Conservation (phyloP, 2,329 filamentous ascomycete species). For the Juglanconis juglandina region DNA sequence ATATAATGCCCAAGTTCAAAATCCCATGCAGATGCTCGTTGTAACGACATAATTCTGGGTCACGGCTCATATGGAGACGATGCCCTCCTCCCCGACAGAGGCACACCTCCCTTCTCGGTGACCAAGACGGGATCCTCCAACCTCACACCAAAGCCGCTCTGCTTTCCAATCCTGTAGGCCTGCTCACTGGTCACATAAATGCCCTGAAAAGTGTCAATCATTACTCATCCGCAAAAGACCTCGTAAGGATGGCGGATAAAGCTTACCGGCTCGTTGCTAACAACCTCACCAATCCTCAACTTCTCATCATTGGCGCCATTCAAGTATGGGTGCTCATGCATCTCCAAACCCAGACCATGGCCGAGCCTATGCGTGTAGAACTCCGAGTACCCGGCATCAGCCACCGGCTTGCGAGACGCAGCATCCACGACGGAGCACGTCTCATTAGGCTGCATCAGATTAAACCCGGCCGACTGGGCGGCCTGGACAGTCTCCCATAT, state of each 20-base stretch:
- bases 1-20: neutral
- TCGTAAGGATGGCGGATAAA: neutral
- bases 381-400: conserved; percentile 23
- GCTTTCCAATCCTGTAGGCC: conserved; percentile 23
- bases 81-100: conserved; percentile 26
- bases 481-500: conserved; percentile 25
- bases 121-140: conserved; percentile 29
- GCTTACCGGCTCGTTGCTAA: conserved; percentile 28
- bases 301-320: conserved; percentile 29
- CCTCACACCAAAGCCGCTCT: conserved; percentile 26
- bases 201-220: conserved; percentile 18
- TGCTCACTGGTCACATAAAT: conserved; percentile 31
- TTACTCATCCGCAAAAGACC: neutral
- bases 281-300: conserved; percentile 24
- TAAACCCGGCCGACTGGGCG: conserved; percentile 25
- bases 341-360: conserved; percentile 27
- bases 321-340: conserved; percentile 29
- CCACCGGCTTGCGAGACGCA: conserved; percentile 24
- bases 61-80: conserved; percentile 27
- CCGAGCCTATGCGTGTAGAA: conserved; percentile 29
- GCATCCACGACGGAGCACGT: conserved; percentile 27
- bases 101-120: conserved; percentile 25
- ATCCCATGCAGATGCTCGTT: neutral
- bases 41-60: neutral
- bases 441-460: conserved; percentile 25